Base-by-base conservation (phyloP, 345 rosid species). In the Arabidopsis arenosa region DNA sequence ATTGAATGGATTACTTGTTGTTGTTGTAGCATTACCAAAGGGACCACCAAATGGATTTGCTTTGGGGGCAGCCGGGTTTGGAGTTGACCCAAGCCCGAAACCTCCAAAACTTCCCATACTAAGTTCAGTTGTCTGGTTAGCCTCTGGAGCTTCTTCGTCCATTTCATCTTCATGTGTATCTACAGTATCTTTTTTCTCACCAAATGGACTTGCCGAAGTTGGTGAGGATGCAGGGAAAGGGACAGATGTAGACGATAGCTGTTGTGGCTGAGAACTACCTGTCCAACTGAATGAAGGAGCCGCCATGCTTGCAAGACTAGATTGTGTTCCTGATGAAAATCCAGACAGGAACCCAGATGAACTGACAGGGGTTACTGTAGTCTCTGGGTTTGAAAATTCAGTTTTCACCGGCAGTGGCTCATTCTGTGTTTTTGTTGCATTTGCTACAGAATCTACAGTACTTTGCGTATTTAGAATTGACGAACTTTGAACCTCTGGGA, bases 81-180 rank as follows among this genome's bases (percentile, higher is more conserved):
- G 82, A 18, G 84, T 79, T 65, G 92, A 85, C 40, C 96, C 93
- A 79, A 89, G 81, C 65, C 95, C 97, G 51, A 90, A 90, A 78
- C 87, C 83, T 66, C 86, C 86, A 67, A 92, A 83, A 75, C 82
- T 81, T 68, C 87, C 95, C 80, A 92, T 81, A 79, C 83, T 84
- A 81, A 86, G 85, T 78, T 86, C 90, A 82, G 83, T 79, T 36
- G 80, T 65, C 48, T 70, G 83, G 80, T 73, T 79, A 30, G 86
- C 66, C 83, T 89, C 99, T 49, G 97, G 85, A 80, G 92, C 96
- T 75, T 84, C 98, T 89, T 95, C 99, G 74, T 95, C 99, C 99
- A 95, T 95, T 76, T 89, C 98, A 85, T 92, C 99, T 81, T 90
- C 99, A 76, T 84, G 92, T 9, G 84, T 58, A 62, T 74, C 87